A percentile compares a stretch with the other conserved stretches of the same genome.
phyloP scores from a whole-genome alignment of 75 land plant species.

The Selaginella moellendorffii region DNA sequence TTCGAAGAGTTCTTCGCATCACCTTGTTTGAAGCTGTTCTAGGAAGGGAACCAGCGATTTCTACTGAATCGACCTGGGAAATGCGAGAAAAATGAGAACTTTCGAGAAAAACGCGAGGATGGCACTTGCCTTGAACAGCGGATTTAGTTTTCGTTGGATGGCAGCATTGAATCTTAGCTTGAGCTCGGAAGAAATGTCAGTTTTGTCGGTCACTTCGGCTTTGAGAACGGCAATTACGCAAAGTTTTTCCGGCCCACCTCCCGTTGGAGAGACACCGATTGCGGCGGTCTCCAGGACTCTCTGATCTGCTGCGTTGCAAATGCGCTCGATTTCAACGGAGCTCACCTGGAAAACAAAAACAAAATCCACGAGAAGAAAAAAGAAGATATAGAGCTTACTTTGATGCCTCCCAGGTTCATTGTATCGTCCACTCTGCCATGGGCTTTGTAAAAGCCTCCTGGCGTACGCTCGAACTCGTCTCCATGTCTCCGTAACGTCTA shows the following conservation, averaged over 20 bases:
- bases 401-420: conserved; percentile 97
- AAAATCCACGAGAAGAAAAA: conserved; percentile 3
- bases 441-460: conserved; percentile 64
- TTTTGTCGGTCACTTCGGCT: conserved; percentile 10
- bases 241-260: conserved; percentile 83
- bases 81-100: neutral
- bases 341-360: conserved; percentile 43
- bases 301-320: conserved; percentile 57
- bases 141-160: conserved; percentile 72
- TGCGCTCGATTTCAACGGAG: conserved; percentile 89
- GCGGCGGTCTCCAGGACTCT: conserved; percentile 83
- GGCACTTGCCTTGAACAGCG: conserved; percentile 71
- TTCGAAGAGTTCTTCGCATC: conserved; percentile 73
- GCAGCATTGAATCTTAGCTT: conserved; percentile 45
- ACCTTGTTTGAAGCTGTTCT: conserved; percentile 95
- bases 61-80: conserved; percentile 50
- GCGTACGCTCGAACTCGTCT: conserved; percentile 75
- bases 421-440: conserved; percentile 97
- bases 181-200: conserved; percentile 24
- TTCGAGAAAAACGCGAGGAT: no score
- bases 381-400: conserved; percentile 32
- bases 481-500: conserved; percentile 88
- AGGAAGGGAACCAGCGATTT: conserved; percentile 44
- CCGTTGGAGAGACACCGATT: conserved; percentile 63
- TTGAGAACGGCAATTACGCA: conserved; percentile 60